phyloP scores from a whole-genome alignment of 148 eudicot genomes.

The Rheum nobile region DNA sequence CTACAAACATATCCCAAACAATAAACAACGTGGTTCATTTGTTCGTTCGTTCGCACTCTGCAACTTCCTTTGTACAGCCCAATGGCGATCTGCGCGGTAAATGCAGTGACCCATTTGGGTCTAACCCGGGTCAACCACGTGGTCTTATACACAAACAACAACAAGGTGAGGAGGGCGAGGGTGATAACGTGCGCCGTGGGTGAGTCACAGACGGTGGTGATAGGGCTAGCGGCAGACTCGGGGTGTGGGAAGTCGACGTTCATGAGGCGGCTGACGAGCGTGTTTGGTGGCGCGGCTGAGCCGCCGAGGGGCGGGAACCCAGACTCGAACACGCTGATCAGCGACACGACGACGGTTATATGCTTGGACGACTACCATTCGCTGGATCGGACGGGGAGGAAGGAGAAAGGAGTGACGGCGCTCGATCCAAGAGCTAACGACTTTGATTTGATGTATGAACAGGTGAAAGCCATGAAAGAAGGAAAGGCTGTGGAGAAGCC shows the following conservation, averaged over 20 bases:
- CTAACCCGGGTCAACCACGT: constrained; percentile 36
- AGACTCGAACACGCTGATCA: constrained; percentile 79
- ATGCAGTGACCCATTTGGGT: constrained; percentile 65
- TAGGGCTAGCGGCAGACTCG: constrained; percentile 91
- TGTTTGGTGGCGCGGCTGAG: constrained; percentile 92
- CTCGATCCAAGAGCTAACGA: constrained; percentile 82
- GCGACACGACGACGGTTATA: constrained; percentile 89
- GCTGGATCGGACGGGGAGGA: constrained; percentile 77
- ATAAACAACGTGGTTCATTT: no score
- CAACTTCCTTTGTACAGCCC: background rate
- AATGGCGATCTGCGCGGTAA: constrained; percentile 78
- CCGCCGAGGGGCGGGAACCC: constrained; percentile 95
- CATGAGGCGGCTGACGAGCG: constrained; percentile 91
- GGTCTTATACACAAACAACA: constrained; percentile 25
- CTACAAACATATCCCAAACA: no score
- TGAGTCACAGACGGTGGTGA: constrained; percentile 54
- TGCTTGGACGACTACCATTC: constrained; percentile 94
- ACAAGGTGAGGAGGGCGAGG: constrained; percentile 16
- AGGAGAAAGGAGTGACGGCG: constrained; percentile 92
- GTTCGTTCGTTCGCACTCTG: background rate
- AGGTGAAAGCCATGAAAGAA: constrained; percentile 75
- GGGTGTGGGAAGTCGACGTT: constrained; percentile 98
- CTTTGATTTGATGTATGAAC: constrained; percentile 96
- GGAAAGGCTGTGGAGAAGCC: constrained; percentile 79
- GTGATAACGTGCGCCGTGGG: constrained; percentile 49